Base-by-base conservation (phyloP, 1,284 basidiomycete species). In the Cyathus olla region DNA sequence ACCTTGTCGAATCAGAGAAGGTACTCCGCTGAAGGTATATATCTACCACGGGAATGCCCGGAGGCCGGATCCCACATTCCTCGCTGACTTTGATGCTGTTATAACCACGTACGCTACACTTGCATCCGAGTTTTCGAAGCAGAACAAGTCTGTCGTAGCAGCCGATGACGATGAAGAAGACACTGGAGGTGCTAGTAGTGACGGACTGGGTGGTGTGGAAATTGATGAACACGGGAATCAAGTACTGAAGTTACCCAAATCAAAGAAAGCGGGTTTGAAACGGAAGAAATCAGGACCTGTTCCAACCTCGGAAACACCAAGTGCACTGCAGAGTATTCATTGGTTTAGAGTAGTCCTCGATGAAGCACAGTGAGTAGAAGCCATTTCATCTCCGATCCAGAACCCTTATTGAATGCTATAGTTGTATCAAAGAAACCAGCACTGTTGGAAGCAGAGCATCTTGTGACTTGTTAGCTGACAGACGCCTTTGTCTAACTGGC, bases 271-370 rank as follows among this genome's bases (percentile, higher is more conserved):
- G 11, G 87, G 84, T 21, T 77, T 88, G 66, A 91, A 92, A 80
- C 83, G 89, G 71, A 91, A 92, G 80, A 91, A 91, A 74, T 87
- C 88, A 49, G 80, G 68, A 1, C 31, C 13, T 35, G 50, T 76
- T 26, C 76, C 79, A 59, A 78, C 83, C 46, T 81, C 74, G 57
- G 95, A 95, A 74, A 83, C 85, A 44, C 85, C 90, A 2, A 97
- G 95, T 74, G 90, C 97, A n/a, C 78, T 99, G 64, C 98, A 99
- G 80, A 93, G 93, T 68, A 90, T 99, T 37, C 91, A 98, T 72
- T 99, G 98, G 98, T 99, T 98, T 80, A 87, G 98, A 60, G 92
- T 99, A 27, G 97, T 99, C 11, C 88, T 99, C 11, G 98, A 99
- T 75, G 98, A 99, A 80, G 98, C 98, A 35, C 97, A 99, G 96